Percentiles rank a stretch among this genome's conserved stretches.
These are phyloP conservation scores for Tulasnella sp. DNA, from an alignment of 768 basidiomycete species.

Conservation along the genomic window DNA sequence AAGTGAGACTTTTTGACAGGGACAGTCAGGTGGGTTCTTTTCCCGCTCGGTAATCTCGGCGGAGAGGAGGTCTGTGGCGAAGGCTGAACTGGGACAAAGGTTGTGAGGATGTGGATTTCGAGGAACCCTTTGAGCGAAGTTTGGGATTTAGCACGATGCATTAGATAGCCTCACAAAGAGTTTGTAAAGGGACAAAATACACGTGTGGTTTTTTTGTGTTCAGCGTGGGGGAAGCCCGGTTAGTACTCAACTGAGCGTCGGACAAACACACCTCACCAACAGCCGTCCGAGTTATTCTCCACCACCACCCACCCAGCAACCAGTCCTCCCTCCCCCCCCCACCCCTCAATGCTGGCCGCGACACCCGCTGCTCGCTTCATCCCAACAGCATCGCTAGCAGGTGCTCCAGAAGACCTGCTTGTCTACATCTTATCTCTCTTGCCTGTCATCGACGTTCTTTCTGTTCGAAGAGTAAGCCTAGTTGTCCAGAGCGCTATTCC, in stretches of 20 bases:
- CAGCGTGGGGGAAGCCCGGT: neutral
- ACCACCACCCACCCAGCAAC: constrained; percentile 2
- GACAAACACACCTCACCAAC: constrained; percentile 7
- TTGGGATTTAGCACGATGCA: neutral
- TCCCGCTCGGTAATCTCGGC: neutral
- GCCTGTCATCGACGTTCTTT: constrained; percentile 20
- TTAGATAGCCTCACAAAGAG: neutral
- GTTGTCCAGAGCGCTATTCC: constrained; percentile 2
- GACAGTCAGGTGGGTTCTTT: neutral
- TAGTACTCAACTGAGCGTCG: constrained; percentile 6
- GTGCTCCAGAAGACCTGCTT: constrained; percentile 25
- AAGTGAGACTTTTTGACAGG: too few species aligned
- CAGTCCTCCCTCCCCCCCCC: neutral
- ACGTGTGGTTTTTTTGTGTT: constrained; percentile 4
- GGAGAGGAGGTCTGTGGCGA: neutral
- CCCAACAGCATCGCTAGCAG: constrained; percentile 22
- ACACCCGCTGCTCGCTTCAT: constrained; percentile 20
- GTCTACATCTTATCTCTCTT: constrained; percentile 22
- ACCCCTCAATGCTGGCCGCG: constrained; percentile 3
- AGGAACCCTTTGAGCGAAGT: neutral
- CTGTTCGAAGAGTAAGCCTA: constrained; percentile 19
- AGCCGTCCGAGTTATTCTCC: neutral
- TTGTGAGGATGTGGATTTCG: neutral
- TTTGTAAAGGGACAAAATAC: neutral
- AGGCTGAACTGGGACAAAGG: neutral